Percentiles rank a stretch among this genome's conserved stretches.
Evolutionary conservation across 2,329 filamentous ascomycete species (phyloP).

Genomic region (Corinectria fuckeliana): DNA sequence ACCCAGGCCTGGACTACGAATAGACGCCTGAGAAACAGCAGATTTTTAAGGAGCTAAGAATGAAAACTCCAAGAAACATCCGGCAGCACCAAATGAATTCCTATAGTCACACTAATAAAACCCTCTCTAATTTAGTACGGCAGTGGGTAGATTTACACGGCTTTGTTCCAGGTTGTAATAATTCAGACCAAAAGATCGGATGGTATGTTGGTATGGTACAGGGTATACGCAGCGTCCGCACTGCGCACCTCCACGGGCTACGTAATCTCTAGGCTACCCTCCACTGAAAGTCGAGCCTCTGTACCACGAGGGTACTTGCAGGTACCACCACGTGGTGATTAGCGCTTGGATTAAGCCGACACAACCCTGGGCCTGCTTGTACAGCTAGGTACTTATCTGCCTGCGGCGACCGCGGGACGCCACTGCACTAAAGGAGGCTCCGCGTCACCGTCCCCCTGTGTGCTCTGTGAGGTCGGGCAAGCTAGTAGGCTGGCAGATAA

Average conservation of each 20-base stretch:
- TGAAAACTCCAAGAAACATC: neutral
- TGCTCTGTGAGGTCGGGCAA: conserved; percentile 1
- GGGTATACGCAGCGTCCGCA: neutral
- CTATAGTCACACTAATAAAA: neutral
- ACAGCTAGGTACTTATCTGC: neutral
- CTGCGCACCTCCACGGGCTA: neutral
- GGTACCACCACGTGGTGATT: conserved; percentile 1
- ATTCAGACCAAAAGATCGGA: neutral
- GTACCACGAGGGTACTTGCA: conserved; percentile 1
- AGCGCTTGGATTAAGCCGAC: neutral
- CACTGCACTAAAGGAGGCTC: neutral
- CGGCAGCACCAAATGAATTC: neutral
- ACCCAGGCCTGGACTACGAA: too few relatives aligned
- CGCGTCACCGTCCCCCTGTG: conserved; percentile 9
- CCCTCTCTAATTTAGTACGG: neutral
- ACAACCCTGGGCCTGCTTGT: neutral
- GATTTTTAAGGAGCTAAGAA: neutral
- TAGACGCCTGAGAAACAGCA: neutral
- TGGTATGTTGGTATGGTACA: neutral
- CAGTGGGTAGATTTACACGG: neutral
- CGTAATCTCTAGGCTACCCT: conserved; percentile 9
- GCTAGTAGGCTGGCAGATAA: conserved; percentile 5
- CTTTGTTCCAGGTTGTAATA: too few relatives aligned
- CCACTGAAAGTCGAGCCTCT: neutral
- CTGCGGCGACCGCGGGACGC: conserved; percentile 6